Evolutionary conservation across 2,329 filamentous ascomycete genomes (phyloP), one percentile per base, ranked within the genome.

Genomic region (Fusarium sp.): DNA sequence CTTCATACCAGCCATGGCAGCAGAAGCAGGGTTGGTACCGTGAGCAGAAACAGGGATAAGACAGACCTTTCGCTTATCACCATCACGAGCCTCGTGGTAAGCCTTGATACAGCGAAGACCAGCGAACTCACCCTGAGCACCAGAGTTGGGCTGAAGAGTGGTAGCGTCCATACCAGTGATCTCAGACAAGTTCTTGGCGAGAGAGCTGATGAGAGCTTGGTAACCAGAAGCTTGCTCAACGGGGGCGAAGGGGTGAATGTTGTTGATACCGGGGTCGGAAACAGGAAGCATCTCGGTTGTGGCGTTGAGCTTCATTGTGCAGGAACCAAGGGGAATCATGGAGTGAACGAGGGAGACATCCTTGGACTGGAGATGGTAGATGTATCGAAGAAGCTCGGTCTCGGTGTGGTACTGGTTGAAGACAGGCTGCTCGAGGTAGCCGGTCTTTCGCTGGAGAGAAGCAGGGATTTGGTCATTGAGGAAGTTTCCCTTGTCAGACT

Each of bases 281-380:
- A 98, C 87, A 12, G 95, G 92, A 15, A 93, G 89, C 96, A 98
- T 98, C 84, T 98, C 94, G 2, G 94, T 94, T 12, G 95, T 96
- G 55, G 93, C 94, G 82, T 98, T 98, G 58, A 98, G 90, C 87
- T 98, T 98, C 96, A 98, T 98, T 14, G 96, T 98, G 87, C 96
- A 98, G 4, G 96, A 98, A 20, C 96, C 96, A 6, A 98, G 89
- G 5, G 96, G 94, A 70, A 98, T 98, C 96, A 98, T 98, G 12
- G 95, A 98, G 84, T 98, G 96, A 4, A 95, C 94, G 6, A 98
- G 88, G 3, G 96, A 98, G 11, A 98, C 86, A 81, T 98, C 96
- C 86, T 97, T 98, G 47, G 95, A 97, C 81, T 97, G 93, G 13
- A 98, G 87, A 81, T 98, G 94, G 81, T 96, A 89, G 78, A 98